Evolutionary conservation across 495 filamentous ascomycete species (phyloP).

Genomic region (Aspergillus homomorphus): DNA sequence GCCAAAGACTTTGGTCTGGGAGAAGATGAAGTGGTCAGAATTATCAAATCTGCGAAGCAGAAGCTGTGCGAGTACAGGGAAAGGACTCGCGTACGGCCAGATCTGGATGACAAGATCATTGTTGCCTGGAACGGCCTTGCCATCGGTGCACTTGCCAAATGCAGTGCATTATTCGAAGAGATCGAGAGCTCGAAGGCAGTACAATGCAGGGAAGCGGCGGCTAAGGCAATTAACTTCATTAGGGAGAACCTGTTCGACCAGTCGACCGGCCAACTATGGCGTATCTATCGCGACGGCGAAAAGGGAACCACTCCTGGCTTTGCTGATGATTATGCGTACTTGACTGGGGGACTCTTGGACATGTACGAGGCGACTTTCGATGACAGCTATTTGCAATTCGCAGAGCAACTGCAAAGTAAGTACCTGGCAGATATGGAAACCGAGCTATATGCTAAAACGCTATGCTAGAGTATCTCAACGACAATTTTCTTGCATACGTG

Average conservation of each 20-base stretch:
- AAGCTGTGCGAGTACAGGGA: conserved; percentile 74
- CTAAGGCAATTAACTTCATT: conserved; percentile 72
- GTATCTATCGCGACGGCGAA: conserved; percentile 71
- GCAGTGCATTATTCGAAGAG: conserved; percentile 60
- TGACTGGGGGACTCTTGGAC: conserved; percentile 79
- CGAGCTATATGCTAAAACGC: conserved; percentile 16
- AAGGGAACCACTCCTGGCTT: conserved; percentile 71
- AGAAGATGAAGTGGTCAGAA: conserved; percentile 66
- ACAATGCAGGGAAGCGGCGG: conserved; percentile 61
- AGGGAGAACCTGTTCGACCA: conserved; percentile 72
- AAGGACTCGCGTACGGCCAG: conserved; percentile 72
- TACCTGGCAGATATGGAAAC: conserved; percentile 1
- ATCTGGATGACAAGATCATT: conserved; percentile 88
- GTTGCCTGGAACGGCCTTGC: conserved; percentile 86
- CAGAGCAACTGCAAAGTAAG: conserved; percentile 76
- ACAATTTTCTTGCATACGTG: conserved; percentile 61
- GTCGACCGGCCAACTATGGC: conserved; percentile 57
- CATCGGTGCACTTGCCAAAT: conserved; percentile 75
- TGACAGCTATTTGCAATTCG: conserved; percentile 74
- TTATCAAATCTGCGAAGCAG: conserved; percentile 64
- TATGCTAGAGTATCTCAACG: conserved; percentile 59
- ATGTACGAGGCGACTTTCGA: conserved; percentile 88
- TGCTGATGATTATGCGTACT: conserved; percentile 92
- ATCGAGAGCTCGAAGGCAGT: conserved; percentile 56
- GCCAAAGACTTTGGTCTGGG: conserved; percentile 75